Evolutionary conservation across 371 early-diverging fungal species (phyloP).

Genomic region (Lichtheimia hyalospora): DNA sequence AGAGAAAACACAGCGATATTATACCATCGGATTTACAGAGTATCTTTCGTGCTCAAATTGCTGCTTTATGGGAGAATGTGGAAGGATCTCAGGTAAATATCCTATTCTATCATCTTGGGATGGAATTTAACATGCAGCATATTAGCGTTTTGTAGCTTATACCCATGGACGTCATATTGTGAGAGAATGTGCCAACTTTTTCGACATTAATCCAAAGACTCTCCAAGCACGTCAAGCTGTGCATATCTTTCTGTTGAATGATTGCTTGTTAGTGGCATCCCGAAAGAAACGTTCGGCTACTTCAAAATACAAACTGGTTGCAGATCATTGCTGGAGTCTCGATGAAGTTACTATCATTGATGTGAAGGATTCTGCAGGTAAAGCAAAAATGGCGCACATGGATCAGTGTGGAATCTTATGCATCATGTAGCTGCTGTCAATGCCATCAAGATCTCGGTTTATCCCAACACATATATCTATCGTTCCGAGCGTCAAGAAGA

Average conservation of each 20-base stretch:
- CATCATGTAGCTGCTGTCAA: conserved; percentile 30
- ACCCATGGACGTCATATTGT: conserved; percentile 76
- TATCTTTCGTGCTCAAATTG: conserved; percentile 65
- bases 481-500: conserved; percentile 73
- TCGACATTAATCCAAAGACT: conserved; percentile 78
- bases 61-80: conserved; percentile 72
- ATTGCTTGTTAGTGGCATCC: conserved; percentile 76
- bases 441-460: conserved; percentile 72
- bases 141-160: conserved; percentile 74
- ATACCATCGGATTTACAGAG: conserved; percentile 56
- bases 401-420: neutral
- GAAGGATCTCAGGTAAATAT: conserved; percentile 72
- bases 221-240: conserved; percentile 75
- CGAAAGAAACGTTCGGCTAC: conserved; percentile 74
- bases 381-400: neutral
- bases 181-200: conserved; percentile 73
- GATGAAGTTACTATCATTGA: conserved; percentile 79
- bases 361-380: conserved; percentile 77
- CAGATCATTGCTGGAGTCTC: conserved; percentile 77
- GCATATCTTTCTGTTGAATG: conserved; percentile 79
- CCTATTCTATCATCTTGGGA: neutral
- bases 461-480: conserved; percentile 75
- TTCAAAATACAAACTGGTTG: conserved; percentile 70
- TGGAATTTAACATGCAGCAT: neutral
- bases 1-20: conserved; percentile 35